These are phyloP conservation scores for Ceratobasidium sp. DNA, from an alignment of 1,284 basidiomycete species.

Conservation along the genomic window DNA sequence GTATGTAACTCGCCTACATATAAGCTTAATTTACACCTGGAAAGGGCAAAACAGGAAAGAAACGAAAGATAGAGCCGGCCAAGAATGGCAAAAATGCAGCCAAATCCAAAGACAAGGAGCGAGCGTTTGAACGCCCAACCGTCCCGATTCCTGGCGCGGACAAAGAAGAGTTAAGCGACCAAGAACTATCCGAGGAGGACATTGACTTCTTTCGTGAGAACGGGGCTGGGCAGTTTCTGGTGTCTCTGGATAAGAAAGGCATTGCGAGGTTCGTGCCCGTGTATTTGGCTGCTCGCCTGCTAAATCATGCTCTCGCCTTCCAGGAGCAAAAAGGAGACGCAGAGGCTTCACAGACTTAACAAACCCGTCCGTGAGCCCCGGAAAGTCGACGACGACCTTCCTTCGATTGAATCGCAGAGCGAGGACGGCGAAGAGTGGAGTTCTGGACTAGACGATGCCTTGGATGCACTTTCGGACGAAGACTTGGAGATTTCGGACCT, in stretches of 20 bases:
- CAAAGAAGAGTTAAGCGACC: constrained; percentile 53
- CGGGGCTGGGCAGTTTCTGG: constrained; percentile 62
- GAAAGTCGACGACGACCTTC: constrained; percentile 61
- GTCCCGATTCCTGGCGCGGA: constrained; percentile 65
- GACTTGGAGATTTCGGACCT: constrained; percentile 43
- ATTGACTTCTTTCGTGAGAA: constrained; percentile 65
- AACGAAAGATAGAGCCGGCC: not conserved
- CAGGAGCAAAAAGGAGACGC: constrained; percentile 81
- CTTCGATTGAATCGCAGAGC: constrained; percentile 66
- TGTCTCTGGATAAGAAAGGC: constrained; percentile 67
- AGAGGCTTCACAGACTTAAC: constrained; percentile 64
- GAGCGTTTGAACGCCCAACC: constrained; percentile 60
- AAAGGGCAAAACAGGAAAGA: constrained; percentile 42
- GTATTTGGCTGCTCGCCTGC: constrained; percentile 15
- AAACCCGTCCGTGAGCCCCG: constrained; percentile 60
- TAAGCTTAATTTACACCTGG: not conserved
- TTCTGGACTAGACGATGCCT: constrained; percentile 50
- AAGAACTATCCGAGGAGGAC: constrained; percentile 67
- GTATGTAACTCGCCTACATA: too few relatives aligned
- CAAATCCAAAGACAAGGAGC: constrained; percentile 63
- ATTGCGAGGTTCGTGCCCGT: constrained; percentile 65
- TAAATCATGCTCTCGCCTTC: constrained; percentile 6
- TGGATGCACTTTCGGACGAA: constrained; percentile 44
- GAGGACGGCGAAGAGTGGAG: constrained; percentile 65
- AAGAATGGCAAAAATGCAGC: constrained; percentile 26